Percentiles rank a stretch among this genome's conserved stretches.
Evolutionary conservation across 768 basidiomycete species (phyloP).

Genomic region (Dendrothele bispora): DNA sequence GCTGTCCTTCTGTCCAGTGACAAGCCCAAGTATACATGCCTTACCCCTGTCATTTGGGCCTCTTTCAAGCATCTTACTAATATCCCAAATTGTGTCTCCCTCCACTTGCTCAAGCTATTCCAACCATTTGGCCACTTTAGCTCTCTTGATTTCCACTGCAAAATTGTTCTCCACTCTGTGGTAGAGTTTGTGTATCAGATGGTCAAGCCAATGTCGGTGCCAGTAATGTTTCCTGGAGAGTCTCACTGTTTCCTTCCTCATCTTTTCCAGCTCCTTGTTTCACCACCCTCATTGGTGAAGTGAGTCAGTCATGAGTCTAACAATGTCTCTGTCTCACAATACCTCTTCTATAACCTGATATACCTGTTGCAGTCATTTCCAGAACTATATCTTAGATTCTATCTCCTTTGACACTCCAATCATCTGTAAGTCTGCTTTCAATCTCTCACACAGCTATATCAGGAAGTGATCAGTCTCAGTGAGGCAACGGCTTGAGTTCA

Average conservation of each 20-base stretch:
- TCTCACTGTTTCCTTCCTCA: background rate
- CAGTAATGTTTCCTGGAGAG: background rate
- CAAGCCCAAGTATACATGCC: no score
- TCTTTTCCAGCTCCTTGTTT: conserved; percentile 8
- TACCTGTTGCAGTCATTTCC: background rate
- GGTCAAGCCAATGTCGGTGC: background rate
- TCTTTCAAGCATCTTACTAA: background rate
- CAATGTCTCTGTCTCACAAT: background rate
- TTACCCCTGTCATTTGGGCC: background rate
- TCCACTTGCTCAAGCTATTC: conserved; percentile 18
- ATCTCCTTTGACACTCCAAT: no score
- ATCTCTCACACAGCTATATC: no score
- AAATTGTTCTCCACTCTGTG: conserved; percentile 1
- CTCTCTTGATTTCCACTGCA: conserved; percentile 8
- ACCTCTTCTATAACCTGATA: background rate
- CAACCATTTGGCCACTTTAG: conserved; percentile 23
- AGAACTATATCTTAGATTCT: no score
- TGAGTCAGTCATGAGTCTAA: no score
- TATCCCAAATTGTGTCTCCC: conserved; percentile 18
- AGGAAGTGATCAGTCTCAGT: background rate
- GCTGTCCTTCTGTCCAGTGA: no score
- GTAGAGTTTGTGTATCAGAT: background rate
- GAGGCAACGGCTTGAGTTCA: background rate
- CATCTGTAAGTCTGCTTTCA: no score
- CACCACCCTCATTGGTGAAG: conserved; percentile 12